phyloP scores from a whole-genome alignment of 2,329 filamentous ascomycete genomes.

The Fusarium sulawesiense region DNA sequence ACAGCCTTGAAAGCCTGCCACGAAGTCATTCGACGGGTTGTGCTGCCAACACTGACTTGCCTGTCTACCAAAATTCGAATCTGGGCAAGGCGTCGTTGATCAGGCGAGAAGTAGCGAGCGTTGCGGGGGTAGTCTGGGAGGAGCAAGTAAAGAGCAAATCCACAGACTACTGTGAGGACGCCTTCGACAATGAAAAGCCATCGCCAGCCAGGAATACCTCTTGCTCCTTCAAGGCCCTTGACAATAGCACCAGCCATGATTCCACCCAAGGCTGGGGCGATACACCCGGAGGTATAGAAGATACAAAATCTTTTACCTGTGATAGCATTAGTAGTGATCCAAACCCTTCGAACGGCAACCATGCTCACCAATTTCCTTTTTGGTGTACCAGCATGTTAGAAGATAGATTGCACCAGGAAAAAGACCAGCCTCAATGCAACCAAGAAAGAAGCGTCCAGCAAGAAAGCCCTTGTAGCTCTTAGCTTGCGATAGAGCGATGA shows the following conservation, averaged over 20 bases:
- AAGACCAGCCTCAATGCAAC: constrained; percentile 63
- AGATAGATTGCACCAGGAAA: constrained; percentile 64
- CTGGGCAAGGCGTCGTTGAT: constrained; percentile 13
- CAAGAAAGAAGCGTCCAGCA: constrained; percentile 59
- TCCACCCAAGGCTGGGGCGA: constrained; percentile 26
- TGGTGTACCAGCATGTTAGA: constrained; percentile 68
- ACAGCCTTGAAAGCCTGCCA: constrained; percentile 24
- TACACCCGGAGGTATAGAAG: constrained; percentile 30
- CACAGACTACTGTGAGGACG: constrained; percentile 10
- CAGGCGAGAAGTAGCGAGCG: constrained; percentile 3
- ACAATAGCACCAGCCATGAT: constrained; percentile 34
- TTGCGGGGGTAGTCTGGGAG: constrained; percentile 28
- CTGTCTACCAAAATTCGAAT: constrained; percentile 21
- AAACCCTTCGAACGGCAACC: rapidly evolving
- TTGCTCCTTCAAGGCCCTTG: constrained; percentile 13
- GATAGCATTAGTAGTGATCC: neutral
- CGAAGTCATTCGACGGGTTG: neutral
- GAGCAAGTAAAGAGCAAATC: constrained; percentile 8
- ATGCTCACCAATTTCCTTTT: constrained; percentile 23
- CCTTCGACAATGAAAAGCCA: constrained; percentile 35
- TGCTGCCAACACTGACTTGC: neutral
- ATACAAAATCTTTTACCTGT: constrained; percentile 32
- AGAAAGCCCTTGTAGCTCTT: constrained; percentile 61
- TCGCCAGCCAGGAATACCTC: constrained; percentile 25
- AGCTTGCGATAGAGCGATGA: constrained; percentile 61